Evolutionary conservation across 345 rosid genomes (phyloP).

Genomic region (Camelina neglecta): DNA sequence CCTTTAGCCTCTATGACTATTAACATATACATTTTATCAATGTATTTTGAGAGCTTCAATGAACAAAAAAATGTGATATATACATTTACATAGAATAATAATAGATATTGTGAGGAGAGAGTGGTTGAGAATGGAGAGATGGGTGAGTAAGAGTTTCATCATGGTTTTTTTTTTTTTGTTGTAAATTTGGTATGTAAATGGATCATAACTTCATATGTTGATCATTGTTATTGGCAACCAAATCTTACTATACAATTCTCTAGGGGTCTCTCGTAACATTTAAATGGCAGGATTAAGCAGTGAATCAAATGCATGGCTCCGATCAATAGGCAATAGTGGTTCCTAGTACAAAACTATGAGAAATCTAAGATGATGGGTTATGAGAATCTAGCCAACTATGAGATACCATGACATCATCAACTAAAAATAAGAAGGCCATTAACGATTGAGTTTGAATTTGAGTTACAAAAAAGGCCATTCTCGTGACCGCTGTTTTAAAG

Average conservation of each 20-base stretch:
- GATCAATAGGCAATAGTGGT: neutral
- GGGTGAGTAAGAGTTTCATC: constrained; percentile 64
- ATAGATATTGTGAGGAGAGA: neutral
- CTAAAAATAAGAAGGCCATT: neutral
- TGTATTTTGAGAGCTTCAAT: constrained; percentile 23
- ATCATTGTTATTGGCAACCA: constrained; percentile 64
- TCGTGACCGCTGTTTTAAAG: neutral
- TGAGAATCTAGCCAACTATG: neutral
- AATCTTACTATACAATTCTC: constrained; percentile 47
- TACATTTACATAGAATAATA: constrained; percentile 20
- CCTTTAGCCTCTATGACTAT: constrained; percentile 7
- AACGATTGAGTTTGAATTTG: constrained; percentile 10
- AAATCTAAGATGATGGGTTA: neutral
- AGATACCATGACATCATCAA: neutral
- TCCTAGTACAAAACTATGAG: neutral
- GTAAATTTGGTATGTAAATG: constrained; percentile 83
- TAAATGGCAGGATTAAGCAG: neutral
- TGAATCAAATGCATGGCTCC: neutral
- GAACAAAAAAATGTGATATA: constrained; percentile 11
- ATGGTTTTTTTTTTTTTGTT: constrained; percentile 52
- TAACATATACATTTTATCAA: constrained; percentile 2
- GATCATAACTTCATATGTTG: constrained; percentile 32
- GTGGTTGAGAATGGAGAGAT: constrained; percentile 46
- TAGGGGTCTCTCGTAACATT: constrained; percentile 54
- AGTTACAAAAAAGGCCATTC: neutral